Base-by-base conservation (phyloP, 495 filamentous ascomycete species). In the Annulohypoxylon bovei region DNA sequence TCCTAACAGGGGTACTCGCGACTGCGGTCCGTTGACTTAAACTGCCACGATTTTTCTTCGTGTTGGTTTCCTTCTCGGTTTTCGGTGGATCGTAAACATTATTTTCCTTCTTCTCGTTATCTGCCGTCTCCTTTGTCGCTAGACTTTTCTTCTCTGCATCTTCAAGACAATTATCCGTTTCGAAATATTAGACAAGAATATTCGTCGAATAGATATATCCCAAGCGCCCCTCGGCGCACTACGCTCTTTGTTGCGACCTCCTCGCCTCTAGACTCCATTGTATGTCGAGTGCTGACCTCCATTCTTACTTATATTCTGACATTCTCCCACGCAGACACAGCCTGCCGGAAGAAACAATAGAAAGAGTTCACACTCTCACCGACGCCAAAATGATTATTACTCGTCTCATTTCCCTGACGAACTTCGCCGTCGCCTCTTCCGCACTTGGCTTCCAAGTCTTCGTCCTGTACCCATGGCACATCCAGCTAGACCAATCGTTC, bases 391-490 rank as follows among this genome's bases (percentile, higher is more conserved):
- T 72, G 70, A 72, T 72, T 35, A 37, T 72, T 56, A 87, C 87
- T 2, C 87, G 88, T 62, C 76, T 82, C 1, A 83, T 89, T 67
- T 89, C 88, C 23, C 25, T 89, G 47, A 87, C 85, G 33, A 90
- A 90, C 77, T 89, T 90, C 69, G 72, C 81, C 54, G 83, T 90
- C 63, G 88, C 86, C 54, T 81, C 81, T 22, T 86, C 86, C n/a
- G 88, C 88, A 0, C 79, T 90, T 7, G 77, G 77, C 35, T 90
- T 90, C 73, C 88, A 90, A 77, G 88, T 89, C 52, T 85, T 83
- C 69, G 88, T 90, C 33, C 75, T 90, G 14, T 90, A 90, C 72
- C 88, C 88, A 27, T 90, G 88, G 88, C 88, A 90, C 74, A 80
- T 88, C 37, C 76, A 85, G 67, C 79, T 90, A n/a, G 87, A 89